Percentiles rank a stretch among this genome's conserved stretches.
Evolutionary conservation across 306 rosid species (phyloP).

Genomic region (Alnus glutinosa): DNA sequence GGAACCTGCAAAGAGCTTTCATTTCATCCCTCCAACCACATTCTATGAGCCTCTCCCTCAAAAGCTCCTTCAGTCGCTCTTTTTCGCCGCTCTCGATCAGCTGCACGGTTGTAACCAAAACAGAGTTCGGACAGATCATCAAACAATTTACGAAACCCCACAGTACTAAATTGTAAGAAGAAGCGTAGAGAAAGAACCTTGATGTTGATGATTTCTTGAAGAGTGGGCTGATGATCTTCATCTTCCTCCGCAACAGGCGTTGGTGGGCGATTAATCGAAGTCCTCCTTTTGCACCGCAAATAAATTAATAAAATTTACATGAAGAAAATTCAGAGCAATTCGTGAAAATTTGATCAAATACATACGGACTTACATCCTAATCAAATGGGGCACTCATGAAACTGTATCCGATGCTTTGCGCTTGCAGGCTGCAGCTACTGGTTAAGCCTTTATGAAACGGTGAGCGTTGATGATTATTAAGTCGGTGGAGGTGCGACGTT

Average conservation of each 20-base stretch:
- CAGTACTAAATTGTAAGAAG: neutral
- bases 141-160: neutral
- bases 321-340: neutral
- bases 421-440: neutral
- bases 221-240: constrained; percentile 35
- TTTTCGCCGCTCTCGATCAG: constrained; percentile 60
- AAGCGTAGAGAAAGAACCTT: constrained; percentile 31
- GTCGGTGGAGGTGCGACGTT: neutral
- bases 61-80: constrained; percentile 55
- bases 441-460: too few relatives aligned
- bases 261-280: constrained; percentile 54
- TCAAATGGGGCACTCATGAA: neutral
- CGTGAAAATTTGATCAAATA: neutral
- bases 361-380: neutral
- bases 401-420: neutral
- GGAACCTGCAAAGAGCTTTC: constrained; percentile 62
- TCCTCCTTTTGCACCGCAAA: constrained; percentile 37
- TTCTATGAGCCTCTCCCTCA: constrained; percentile 57
- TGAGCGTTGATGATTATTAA: neutral
- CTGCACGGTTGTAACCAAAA: constrained; percentile 23
- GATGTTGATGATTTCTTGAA: constrained; percentile 49
- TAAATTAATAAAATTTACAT: neutral
- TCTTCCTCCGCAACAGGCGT: constrained; percentile 45
- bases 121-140: neutral
- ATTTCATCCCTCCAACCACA: constrained; percentile 72